Base-by-base conservation (phyloP, 345 rosid genomes). In the Eucalyptus albens region DNA sequence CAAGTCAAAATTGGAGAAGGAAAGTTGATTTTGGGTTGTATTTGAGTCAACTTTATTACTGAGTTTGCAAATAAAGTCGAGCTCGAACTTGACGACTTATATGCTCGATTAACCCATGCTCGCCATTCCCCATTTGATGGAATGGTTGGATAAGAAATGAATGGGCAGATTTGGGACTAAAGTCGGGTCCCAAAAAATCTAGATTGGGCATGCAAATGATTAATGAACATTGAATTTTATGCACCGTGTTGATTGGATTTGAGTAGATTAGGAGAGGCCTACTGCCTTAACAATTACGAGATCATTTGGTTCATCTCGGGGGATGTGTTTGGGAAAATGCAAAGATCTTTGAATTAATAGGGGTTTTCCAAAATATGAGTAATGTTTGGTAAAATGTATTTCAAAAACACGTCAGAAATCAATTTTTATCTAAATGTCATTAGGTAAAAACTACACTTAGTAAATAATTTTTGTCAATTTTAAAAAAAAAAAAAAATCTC, bases 211-310 rank as follows among this genome's bases (percentile, higher is more conserved):
- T 10, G 83, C 83, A 3, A 72, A 72, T 19, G 83, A 37, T 37
- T 72, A 21, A 69, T 16, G 81, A 69, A 19, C 15, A 11, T 37
- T 72, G 0, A 6, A 0, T 3, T 27, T 27, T 60, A 60, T 62
- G 72, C 3, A 0, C 29, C 33, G 0, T 14, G 5, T 29, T 29
- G 37, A 65, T 65, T 4, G 5, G 19, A 65, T n/a, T n/a, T 29
- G 37, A 7, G 37, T 65, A n/a, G 33, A 15, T 65, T 2, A 13
- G 37, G 72, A 15, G 31, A 0, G 72, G 17, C 72, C 3, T 12
- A 14, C 33, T 62, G 1, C 31, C 33, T 62, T 29, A 3, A 62
- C 16, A 60, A 27, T 60, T 60, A 13, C 5, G 5, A 21, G 59
- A 53, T 53, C 59, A 21, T 53, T 53, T 21, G 5, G 26, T 53